Conservation (phyloP, 129 eudicot genomes). For the Flaveria sonorensis region DNA sequence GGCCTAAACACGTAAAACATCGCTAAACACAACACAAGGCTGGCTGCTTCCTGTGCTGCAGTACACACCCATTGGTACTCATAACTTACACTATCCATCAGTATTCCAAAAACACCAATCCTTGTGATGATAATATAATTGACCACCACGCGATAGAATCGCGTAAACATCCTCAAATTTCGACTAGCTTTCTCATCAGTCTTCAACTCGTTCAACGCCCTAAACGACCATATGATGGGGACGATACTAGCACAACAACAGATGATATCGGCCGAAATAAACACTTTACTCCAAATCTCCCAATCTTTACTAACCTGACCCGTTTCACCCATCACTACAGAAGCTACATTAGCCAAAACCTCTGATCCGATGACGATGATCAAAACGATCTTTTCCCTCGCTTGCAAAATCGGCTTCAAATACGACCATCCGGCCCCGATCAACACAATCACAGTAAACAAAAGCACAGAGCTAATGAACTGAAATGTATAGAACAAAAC, state of each 20-base stretch:
- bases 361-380: slow-evolving; percentile 34
- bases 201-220: slow-evolving; percentile 34
- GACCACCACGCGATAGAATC: slow-evolving; percentile 29
- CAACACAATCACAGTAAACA: slow-evolving; percentile 39
- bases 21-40: slow-evolving; percentile 37
- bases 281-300: slow-evolving; percentile 39
- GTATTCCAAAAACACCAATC: slow-evolving; percentile 30
- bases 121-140: slow-evolving; percentile 49
- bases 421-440: slow-evolving; percentile 52
- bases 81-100: slow-evolving; percentile 33
- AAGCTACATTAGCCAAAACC: slow-evolving; percentile 39
- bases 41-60: slow-evolving; percentile 39
- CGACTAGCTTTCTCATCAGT: slow-evolving; percentile 46
- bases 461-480: slow-evolving; percentile 28
- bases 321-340: slow-evolving; percentile 29
- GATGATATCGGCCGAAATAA: slow-evolving; percentile 39
- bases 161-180: slow-evolving; percentile 36
- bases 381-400: slow-evolving; percentile 33
- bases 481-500: slow-evolving; percentile 38
- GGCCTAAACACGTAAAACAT: slow-evolving; percentile 59
- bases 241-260: slow-evolving; percentile 40
- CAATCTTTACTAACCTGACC: slow-evolving; percentile 43
- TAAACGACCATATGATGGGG: slow-evolving; percentile 46
- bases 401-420: slow-evolving; percentile 43
- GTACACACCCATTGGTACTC: slow-evolving; percentile 40